These are phyloP conservation scores for Parathielavia hyrcaniae DNA, from an alignment of 495 filamentous ascomycete species.

Conservation along the genomic window DNA sequence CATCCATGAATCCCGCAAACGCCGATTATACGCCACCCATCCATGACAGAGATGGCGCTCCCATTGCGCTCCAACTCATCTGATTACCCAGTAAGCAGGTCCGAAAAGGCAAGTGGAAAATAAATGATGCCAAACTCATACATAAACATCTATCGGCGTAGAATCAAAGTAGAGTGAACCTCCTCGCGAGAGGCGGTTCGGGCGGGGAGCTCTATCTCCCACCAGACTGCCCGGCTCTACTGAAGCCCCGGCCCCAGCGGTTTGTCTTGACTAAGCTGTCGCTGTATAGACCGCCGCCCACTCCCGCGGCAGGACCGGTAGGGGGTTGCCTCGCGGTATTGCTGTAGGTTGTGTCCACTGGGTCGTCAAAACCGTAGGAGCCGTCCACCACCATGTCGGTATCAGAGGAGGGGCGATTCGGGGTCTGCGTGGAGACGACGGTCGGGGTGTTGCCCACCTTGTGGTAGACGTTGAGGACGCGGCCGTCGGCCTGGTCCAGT, in stretches of 20 bases:
- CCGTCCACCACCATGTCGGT: slow-evolving; percentile 18
- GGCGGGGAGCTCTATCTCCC: slow-evolving; percentile 1
- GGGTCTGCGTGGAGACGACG: background rate
- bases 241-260: slow-evolving; percentile 18
- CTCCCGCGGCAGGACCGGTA: slow-evolving; percentile 3
- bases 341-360: background rate
- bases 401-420: background rate
- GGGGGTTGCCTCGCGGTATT: background rate
- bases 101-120: background rate
- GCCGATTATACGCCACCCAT: background rate
- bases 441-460: slow-evolving; percentile 42
- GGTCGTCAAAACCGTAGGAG: slow-evolving; percentile 19
- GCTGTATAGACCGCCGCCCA: slow-evolving; percentile 14
- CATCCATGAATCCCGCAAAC: too few species aligned
- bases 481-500: slow-evolving; percentile 68
- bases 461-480: slow-evolving; percentile 67
- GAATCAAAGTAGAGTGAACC: background rate
- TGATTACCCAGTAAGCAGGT: background rate
- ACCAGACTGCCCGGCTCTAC: background rate
- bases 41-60: background rate
- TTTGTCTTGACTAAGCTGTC: slow-evolving; percentile 16
- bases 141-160: background rate
- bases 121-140: slow-evolving; percentile 1
- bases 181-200: background rate
- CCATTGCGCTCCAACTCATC: background rate